These are phyloP conservation scores for Colletotrichum camelliae DNA, from an alignment of 2,329 filamentous ascomycete genomes.

Conservation along the genomic window DNA sequence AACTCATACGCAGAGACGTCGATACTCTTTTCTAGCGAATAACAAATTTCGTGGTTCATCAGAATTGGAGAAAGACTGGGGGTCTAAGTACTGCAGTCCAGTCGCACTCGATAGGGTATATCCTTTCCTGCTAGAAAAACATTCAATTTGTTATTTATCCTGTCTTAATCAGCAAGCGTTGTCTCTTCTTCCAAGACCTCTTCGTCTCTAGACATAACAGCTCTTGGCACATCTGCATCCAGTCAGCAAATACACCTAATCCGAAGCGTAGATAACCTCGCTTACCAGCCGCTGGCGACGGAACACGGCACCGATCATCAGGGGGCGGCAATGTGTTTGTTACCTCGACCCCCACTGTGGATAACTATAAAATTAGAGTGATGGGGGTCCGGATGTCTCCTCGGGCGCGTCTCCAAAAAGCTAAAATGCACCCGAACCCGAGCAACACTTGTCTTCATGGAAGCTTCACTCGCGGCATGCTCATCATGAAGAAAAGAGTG, in stretches of 20 bases:
- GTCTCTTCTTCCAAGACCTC: not conserved
- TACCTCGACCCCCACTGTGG: not conserved
- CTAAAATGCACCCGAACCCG: not conserved
- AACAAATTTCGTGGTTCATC: not conserved
- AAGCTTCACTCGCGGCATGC: not conserved
- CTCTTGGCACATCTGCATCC: not conserved
- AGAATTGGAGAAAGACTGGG: not conserved
- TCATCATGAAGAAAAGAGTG: not conserved
- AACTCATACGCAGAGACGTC: not conserved
- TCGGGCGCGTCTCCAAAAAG: not conserved
- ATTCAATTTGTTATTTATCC: not conserved
- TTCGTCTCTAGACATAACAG: not conserved
- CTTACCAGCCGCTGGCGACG: not conserved
- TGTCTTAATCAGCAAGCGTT: not conserved
- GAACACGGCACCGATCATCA: not conserved
- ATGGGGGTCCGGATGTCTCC: not conserved
- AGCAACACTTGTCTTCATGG: not conserved
- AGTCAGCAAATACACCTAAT: not conserved
- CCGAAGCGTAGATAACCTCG: not conserved
- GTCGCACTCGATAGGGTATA: not conserved
- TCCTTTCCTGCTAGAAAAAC: not conserved
- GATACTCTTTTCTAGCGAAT: accelerated
- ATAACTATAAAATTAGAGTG: not conserved
- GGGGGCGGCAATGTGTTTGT: not conserved
- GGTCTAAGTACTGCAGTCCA: not conserved